Evolutionary conservation across 2,329 filamentous ascomycete species (phyloP).

Genomic region (Diaporthe sp.): DNA sequence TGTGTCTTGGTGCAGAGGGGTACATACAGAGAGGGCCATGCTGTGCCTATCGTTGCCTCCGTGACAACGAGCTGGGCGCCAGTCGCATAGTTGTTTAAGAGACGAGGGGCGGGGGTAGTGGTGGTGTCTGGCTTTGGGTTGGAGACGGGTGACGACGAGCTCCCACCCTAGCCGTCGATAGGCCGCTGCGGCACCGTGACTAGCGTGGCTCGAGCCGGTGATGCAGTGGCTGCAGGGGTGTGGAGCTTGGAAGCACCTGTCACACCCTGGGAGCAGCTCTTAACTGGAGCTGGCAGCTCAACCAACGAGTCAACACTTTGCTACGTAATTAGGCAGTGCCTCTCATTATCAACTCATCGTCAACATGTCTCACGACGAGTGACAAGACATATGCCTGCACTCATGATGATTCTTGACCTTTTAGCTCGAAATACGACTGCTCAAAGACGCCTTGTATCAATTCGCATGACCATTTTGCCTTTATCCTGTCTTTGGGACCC

Average conservation of each 20-base stretch:
- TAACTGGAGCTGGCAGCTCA: neutral
- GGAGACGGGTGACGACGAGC: constrained; percentile 7
- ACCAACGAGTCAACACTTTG: neutral
- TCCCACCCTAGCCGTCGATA: neutral
- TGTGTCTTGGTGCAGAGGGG: too few species aligned
- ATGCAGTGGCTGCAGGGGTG: constrained; percentile 13
- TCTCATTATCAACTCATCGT: neutral
- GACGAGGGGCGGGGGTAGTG: neutral
- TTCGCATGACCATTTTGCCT: too few species aligned
- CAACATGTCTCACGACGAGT: neutral
- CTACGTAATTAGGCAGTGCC: neutral
- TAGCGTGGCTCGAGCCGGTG: constrained; percentile 20
- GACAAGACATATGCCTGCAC: neutral
- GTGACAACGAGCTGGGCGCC: constrained; percentile 13
- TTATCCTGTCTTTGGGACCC: too few species aligned
- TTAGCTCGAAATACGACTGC: neutral
- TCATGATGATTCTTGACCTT: neutral
- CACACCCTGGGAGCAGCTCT: neutral
- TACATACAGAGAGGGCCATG: constrained; percentile 29
- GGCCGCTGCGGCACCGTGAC: constrained; percentile 13
- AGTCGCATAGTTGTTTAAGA: constrained; percentile 8
- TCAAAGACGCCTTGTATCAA: too few species aligned
- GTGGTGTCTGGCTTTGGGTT: neutral
- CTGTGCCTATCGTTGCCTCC: constrained; percentile 24
- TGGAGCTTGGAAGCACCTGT: neutral